These are phyloP conservation scores for Staphylotrichum longicolle DNA, from an alignment of 495 filamentous ascomycete genomes.

Conservation along the genomic window DNA sequence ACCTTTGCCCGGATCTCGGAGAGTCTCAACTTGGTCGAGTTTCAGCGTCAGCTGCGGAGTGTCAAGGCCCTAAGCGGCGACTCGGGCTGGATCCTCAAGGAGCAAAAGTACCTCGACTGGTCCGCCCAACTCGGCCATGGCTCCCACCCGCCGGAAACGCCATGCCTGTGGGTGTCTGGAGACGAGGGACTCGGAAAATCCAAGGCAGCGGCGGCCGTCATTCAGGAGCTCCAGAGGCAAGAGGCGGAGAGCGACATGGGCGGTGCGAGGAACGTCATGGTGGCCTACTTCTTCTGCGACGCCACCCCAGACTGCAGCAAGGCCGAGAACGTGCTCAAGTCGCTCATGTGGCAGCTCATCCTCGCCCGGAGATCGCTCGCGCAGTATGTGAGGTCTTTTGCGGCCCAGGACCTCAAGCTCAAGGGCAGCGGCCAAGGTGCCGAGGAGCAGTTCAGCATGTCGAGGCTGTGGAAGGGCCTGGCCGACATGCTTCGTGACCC, in stretches of 20 bases:
- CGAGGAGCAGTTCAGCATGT: not conserved
- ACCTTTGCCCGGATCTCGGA: not conserved
- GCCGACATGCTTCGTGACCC: not conserved
- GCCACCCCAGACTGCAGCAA: not conserved
- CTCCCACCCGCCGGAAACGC: not conserved
- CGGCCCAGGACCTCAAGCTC: not conserved
- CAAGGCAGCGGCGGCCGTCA: not conserved
- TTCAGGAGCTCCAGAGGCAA: not conserved
- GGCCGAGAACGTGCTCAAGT: slow-evolving; percentile 1
- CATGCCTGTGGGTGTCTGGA: slow-evolving; percentile 1
- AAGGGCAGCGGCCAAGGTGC: slow-evolving; percentile 2
- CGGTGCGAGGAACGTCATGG: not conserved
- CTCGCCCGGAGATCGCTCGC: not conserved
- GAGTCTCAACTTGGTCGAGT: not conserved
- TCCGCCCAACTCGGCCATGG: not conserved
- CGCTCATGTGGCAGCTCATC: slow-evolving; percentile 1
- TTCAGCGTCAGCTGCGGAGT: not conserved
- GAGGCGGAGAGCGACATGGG: not conserved
- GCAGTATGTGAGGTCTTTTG: not conserved
- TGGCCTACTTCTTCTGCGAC: slow-evolving; percentile 1
- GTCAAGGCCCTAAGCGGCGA: not conserved
- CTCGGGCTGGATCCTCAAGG: not conserved
- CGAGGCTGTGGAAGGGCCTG: not conserved
- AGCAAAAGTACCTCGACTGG: not conserved
- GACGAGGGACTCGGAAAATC: not conserved